Percentiles rank a stretch among this genome's conserved stretches.
phyloP scores from a whole-genome alignment of 495 filamentous ascomycete genomes.

The Penicillium simplicissimum region DNA sequence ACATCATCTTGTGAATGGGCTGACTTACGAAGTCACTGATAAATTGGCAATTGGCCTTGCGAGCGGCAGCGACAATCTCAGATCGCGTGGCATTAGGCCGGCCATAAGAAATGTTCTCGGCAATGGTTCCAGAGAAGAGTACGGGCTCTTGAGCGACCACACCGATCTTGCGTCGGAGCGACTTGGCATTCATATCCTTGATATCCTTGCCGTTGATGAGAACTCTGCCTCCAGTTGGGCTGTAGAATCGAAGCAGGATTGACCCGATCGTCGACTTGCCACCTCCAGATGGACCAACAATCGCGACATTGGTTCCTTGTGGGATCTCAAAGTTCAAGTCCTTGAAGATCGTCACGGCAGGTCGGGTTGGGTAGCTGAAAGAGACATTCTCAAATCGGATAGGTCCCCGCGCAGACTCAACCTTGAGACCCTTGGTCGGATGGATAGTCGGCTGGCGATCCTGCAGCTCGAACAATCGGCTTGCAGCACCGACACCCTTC shows the following conservation, averaged over 20 bases:
- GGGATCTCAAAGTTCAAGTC: constrained; percentile 87
- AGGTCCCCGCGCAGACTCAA: constrained; percentile 78
- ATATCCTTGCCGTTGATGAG: constrained; percentile 85
- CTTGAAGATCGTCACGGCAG: constrained; percentile 88
- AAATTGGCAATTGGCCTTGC: constrained; percentile 95
- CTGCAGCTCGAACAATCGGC: constrained; percentile 91
- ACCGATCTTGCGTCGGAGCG: constrained; percentile 89
- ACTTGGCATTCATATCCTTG: constrained; percentile 85
- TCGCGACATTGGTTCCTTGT: constrained; percentile 90
- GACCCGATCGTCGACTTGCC: constrained; percentile 94
- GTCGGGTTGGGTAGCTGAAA: constrained; percentile 89
- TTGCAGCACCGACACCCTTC: constrained; percentile 97
- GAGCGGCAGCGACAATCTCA: constrained; percentile 83
- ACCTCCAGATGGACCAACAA: constrained; percentile 92
- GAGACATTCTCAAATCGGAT: constrained; percentile 83
- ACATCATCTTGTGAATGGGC: neutral
- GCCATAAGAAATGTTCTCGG: constrained; percentile 96
- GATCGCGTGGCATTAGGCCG: constrained; percentile 73
- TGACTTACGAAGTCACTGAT: constrained; percentile 82
- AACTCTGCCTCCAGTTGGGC: constrained; percentile 74
- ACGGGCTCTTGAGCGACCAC: constrained; percentile 95
- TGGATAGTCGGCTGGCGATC: constrained; percentile 86
- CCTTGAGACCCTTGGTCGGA: constrained; percentile 74
- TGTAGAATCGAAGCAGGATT: constrained; percentile 87
- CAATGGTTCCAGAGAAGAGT: constrained; percentile 91